These are phyloP conservation scores for Candida qinlingensis DNA, from an alignment of 805 yeast species.

Conservation along the genomic window DNA sequence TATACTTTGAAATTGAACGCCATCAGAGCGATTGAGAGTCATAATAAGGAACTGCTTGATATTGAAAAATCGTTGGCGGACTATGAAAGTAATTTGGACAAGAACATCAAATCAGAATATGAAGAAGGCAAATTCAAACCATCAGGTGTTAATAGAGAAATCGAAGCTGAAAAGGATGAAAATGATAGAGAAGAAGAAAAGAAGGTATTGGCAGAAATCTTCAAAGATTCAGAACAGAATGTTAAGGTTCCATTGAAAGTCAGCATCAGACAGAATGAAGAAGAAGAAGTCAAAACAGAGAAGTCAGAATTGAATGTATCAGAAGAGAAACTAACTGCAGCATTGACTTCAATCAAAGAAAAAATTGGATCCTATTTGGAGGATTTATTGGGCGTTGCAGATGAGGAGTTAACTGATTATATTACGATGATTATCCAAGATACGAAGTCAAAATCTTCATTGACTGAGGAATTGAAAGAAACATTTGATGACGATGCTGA, in stretches of 20 bases:
- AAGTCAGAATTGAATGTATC: constrained; percentile 2
- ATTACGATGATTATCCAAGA: constrained; percentile 35
- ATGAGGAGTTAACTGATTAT: constrained; percentile 43
- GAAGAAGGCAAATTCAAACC: constrained; percentile 15
- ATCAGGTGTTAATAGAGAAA: constrained; percentile 16
- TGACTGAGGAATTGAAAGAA: constrained; percentile 43
- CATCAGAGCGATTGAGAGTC: constrained; percentile 11
- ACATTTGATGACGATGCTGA: constrained; percentile 45
- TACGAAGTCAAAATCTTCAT: constrained; percentile 27
- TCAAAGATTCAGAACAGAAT: not conserved
- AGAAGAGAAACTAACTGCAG: constrained; percentile 9
- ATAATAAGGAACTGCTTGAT: constrained; percentile 17
- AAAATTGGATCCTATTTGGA: constrained; percentile 41
- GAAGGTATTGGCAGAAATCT: constrained; percentile 3
- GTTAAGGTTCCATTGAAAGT: constrained; percentile 5
- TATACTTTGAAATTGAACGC: constrained; percentile 17
- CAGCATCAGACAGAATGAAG: constrained; percentile 1
- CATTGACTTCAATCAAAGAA: constrained; percentile 25
- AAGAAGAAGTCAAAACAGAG: constrained; percentile 2
- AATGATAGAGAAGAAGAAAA: constrained; percentile 35
- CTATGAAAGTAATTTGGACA: constrained; percentile 36
- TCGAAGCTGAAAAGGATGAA: constrained; percentile 41
- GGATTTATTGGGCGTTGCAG: constrained; percentile 49
- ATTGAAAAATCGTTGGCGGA: constrained; percentile 21
- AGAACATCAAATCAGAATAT: constrained; percentile 20